These are phyloP conservation scores for Lentinula edodes DNA, from an alignment of 768 basidiomycete species.

Conservation along the genomic window DNA sequence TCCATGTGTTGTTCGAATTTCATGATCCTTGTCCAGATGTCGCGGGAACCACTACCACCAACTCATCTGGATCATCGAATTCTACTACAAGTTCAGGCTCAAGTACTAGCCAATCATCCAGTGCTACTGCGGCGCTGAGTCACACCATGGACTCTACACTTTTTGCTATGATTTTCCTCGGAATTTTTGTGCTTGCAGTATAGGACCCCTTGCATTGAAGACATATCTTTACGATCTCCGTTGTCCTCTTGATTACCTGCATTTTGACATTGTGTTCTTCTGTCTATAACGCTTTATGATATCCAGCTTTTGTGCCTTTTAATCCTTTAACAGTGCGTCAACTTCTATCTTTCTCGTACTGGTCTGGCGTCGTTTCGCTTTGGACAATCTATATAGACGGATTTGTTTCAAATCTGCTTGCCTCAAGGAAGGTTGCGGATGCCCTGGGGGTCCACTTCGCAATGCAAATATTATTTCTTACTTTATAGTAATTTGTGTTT, in stretches of 20 bases:
- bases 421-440: no score
- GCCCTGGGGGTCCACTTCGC: no score
- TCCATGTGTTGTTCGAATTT: neutral
- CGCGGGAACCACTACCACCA: neutral
- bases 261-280: no score
- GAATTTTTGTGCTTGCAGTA: neutral
- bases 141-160: neutral
- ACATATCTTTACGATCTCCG: neutral
- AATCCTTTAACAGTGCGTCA: no score
- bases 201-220: neutral
- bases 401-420: no score
- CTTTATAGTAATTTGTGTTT: no score
- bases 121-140: neutral
- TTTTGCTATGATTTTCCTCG: neutral
- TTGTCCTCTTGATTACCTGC: neutral
- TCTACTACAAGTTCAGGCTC: neutral
- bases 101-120: neutral
- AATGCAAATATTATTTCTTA: no score
- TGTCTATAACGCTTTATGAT: no score
- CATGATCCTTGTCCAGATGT: neutral
- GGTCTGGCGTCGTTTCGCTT: no score
- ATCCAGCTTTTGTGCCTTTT: no score
- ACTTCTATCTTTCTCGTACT: no score
- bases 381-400: neutral
- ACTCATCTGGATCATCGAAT: neutral